These are phyloP conservation scores for Blastobotrys muscicola DNA, from an alignment of 805 yeast species.

Conservation along the genomic window DNA sequence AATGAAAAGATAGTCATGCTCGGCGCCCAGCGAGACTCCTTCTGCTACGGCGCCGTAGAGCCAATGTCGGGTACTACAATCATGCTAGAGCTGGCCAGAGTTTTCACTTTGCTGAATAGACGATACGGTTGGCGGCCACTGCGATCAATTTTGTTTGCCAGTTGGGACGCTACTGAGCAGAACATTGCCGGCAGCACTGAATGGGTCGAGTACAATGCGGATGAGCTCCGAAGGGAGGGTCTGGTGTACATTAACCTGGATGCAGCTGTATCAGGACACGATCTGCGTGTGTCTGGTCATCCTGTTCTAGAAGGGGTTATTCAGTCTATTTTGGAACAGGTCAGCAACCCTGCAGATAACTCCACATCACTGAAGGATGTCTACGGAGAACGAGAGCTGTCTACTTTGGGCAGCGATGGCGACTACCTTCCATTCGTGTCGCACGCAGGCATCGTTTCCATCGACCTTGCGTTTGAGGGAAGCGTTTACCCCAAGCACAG, in stretches of 20 bases:
- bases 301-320: slow-evolving; percentile 52
- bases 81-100: slow-evolving; percentile 58
- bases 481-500: slow-evolving; percentile 38
- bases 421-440: slow-evolving; percentile 63
- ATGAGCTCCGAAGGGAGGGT: slow-evolving; percentile 48
- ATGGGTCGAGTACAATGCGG: slow-evolving; percentile 51
- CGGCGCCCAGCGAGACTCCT: slow-evolving; percentile 76
- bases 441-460: slow-evolving; percentile 57
- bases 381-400: not conserved
- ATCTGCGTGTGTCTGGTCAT: slow-evolving; percentile 48
- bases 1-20: slow-evolving; percentile 59
- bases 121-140: slow-evolving; percentile 73
- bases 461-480: slow-evolving; percentile 47
- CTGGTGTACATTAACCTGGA: slow-evolving; percentile 69
- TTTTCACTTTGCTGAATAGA: slow-evolving; percentile 54
- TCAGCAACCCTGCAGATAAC: slow-evolving; percentile 15
- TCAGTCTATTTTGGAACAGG: slow-evolving; percentile 30
- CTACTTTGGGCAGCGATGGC: slow-evolving; percentile 33
- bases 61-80: slow-evolving; percentile 70
- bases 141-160: slow-evolving; percentile 70
- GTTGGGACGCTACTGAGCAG: slow-evolving; percentile 75
- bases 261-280: slow-evolving; percentile 44
- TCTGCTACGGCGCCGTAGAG: slow-evolving; percentile 62
- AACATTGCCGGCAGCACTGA: slow-evolving; percentile 81
- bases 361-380: slow-evolving; percentile 11